Conservation (phyloP, 108 stramenopile species). For the Fragilaria crotonensis region DNA sequence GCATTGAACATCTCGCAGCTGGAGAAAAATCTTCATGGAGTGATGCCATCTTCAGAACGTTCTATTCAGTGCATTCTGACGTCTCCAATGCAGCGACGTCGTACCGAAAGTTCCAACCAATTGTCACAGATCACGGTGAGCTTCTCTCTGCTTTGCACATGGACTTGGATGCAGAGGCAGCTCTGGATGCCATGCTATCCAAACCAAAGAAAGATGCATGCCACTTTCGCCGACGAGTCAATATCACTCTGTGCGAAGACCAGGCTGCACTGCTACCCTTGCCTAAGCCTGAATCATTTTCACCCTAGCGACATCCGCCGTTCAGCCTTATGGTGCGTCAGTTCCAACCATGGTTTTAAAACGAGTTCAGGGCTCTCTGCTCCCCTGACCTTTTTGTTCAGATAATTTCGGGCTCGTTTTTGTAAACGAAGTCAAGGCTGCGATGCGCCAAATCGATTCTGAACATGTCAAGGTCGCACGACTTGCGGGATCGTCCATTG, state of each 20-base stretch:
- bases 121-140: slow-evolving; percentile 5
- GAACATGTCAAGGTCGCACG: background rate
- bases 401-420: too few relatives aligned
- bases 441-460: background rate
- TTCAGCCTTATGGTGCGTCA: too few relatives aligned
- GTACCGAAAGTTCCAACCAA: background rate
- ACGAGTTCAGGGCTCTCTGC: too few relatives aligned
- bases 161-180: slow-evolving; percentile 1
- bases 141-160: background rate
- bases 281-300: too few relatives aligned
- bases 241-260: slow-evolving; percentile 1
- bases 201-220: background rate
- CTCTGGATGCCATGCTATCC: background rate
- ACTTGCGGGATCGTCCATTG: background rate
- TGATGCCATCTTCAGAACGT: slow-evolving; percentile 9
- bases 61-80: background rate
- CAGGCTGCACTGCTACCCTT: too few relatives aligned
- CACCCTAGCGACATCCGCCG: too few relatives aligned
- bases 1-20: too few relatives aligned
- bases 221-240: background rate
- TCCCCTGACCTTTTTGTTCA: too few relatives aligned
- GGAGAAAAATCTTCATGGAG: slow-evolving; percentile 14
- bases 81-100: background rate
- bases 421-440: too few relatives aligned
- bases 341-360: too few relatives aligned